These are phyloP conservation scores for Salvia miltiorrhiza DNA, from an alignment of 257 asterid species.

Conservation along the genomic window DNA sequence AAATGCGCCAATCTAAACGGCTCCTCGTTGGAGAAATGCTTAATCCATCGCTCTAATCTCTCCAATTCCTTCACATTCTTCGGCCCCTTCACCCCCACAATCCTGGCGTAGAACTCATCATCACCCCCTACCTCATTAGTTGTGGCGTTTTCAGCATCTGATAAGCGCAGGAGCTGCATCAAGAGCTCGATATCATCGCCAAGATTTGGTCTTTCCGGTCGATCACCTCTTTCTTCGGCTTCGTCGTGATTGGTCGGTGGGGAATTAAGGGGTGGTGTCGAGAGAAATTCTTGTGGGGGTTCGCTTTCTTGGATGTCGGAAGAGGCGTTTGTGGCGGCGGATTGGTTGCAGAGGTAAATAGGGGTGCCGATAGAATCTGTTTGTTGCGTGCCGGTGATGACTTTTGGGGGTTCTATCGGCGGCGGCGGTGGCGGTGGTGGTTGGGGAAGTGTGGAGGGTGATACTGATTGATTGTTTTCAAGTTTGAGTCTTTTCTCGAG, in stretches of 20 bases:
- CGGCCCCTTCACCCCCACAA: slow-evolving; percentile 62
- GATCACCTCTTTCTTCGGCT: slow-evolving; percentile 1
- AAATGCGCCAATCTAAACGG: slow-evolving; percentile 59
- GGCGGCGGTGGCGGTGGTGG: slow-evolving; percentile 14
- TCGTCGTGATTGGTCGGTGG: slow-evolving; percentile 22
- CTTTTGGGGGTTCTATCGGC: slow-evolving; percentile 13
- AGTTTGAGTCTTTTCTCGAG: slow-evolving; percentile 61
- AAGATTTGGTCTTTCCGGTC: slow-evolving; percentile 20
- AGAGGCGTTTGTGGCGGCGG: slow-evolving; percentile 20
- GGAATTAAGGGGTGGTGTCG: slow-evolving; percentile 38
- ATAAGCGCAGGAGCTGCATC: slow-evolving; percentile 44
- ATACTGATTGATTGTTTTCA: slow-evolving; percentile 17
- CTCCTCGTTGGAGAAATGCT: slow-evolving; percentile 39
- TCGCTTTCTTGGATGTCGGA: slow-evolving; percentile 48
- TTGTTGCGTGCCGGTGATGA: slow-evolving; percentile 3
- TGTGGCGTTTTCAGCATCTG: slow-evolving; percentile 23
- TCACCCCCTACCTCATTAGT: slow-evolving; percentile 28
- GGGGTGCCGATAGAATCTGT: slow-evolving; percentile 46
- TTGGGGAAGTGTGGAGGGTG: not conserved
- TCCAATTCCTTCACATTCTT: slow-evolving; percentile 42
- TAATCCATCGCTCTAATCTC: slow-evolving; percentile 57
- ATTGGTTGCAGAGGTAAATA: slow-evolving; percentile 36
- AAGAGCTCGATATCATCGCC: slow-evolving; percentile 43
- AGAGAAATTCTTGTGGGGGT: slow-evolving; percentile 43
- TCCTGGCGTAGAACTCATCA: slow-evolving; percentile 44